Percentiles rank a stretch among this genome's conserved stretches.
Conservation (phyloP, 345 rosid genomes). For the Erucastrum elatum region DNA sequence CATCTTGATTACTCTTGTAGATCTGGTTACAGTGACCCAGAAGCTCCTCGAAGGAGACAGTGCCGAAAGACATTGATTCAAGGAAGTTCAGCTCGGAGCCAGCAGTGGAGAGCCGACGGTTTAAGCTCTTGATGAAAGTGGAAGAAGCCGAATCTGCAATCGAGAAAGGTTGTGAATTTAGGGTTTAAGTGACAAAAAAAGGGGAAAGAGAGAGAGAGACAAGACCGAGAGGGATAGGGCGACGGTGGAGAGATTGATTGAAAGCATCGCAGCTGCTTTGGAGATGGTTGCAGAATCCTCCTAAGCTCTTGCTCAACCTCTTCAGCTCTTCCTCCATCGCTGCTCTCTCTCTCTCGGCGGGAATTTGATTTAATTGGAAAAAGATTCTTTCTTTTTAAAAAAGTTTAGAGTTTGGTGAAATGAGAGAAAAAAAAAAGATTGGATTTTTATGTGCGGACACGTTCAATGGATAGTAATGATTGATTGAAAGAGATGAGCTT, state of each 20-base stretch:
- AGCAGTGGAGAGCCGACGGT: conserved; percentile 57
- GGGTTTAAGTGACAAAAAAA: conserved; percentile 3
- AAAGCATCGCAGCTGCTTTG: conserved; percentile 72
- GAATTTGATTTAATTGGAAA: background rate
- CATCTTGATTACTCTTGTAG: conserved; percentile 52
- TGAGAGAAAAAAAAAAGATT: background rate
- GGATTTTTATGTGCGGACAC: background rate
- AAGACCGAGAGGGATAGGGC: conserved; percentile 74
- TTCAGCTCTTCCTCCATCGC: conserved; percentile 62
- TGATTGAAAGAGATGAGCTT: too few relatives aligned
- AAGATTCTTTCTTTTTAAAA: background rate
- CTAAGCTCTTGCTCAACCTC: conserved; percentile 48
- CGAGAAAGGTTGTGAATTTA: background rate
- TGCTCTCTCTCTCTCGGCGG: conserved; percentile 21
- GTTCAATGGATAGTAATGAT: too few relatives aligned
- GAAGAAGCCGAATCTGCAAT: conserved; percentile 76
- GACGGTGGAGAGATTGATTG: conserved; percentile 71
- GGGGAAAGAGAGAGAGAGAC: background rate
- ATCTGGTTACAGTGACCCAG: conserved; percentile 78
- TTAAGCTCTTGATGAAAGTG: conserved; percentile 70
- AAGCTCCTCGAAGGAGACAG: conserved; percentile 83
- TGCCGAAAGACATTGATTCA: conserved; percentile 75
- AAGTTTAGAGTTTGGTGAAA: background rate
- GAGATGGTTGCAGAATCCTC: conserved; percentile 69
- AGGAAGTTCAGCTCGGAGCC: conserved; percentile 58